Evolutionary conservation across 2,329 filamentous ascomycete species (phyloP).

Genomic region (Metarhizium rileyi): DNA sequence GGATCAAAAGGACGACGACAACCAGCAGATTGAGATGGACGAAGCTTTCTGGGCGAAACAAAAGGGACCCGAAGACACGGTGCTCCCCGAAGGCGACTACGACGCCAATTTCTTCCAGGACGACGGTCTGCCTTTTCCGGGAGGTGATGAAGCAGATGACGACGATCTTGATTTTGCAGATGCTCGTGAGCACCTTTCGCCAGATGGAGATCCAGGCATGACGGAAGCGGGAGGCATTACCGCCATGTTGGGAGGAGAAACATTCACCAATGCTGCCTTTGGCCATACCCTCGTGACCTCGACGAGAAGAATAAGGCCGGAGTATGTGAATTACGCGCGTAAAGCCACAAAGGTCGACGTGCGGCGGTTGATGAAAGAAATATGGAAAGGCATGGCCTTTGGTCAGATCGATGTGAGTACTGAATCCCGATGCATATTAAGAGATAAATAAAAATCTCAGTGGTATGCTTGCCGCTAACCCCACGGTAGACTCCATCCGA

Average conservation of each 20-base stretch:
- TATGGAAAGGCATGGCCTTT: conserved; percentile 58
- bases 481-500: background rate
- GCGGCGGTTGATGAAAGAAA: conserved; percentile 56
- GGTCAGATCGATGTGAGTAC: conserved; percentile 41
- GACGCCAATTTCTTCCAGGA: conserved; percentile 98
- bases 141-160: conserved; percentile 50
- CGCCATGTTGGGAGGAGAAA: conserved; percentile 41
- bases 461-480: background rate
- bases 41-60: conserved; percentile 89
- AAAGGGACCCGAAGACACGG: conserved; percentile 53
- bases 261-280: conserved; percentile 41
- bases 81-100: conserved; percentile 64
- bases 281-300: conserved; percentile 60
- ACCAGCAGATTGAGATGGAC: conserved; percentile 71
- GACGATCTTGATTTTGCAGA: conserved; percentile 70
- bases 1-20: conserved; percentile 35
- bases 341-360: conserved; percentile 66
- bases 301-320: conserved; percentile 51
- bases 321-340: conserved; percentile 61
- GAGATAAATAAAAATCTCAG: background rate
- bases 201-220: conserved; percentile 41
- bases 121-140: conserved; percentile 61
- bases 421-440: background rate
- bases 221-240: conserved; percentile 39
- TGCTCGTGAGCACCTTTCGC: conserved; percentile 69